Percentiles rank a stretch among this genome's conserved stretches.
Evolutionary conservation across 495 filamentous ascomycete genomes (phyloP).

Genomic region (Pseudomonodictys pantanalensis): DNA sequence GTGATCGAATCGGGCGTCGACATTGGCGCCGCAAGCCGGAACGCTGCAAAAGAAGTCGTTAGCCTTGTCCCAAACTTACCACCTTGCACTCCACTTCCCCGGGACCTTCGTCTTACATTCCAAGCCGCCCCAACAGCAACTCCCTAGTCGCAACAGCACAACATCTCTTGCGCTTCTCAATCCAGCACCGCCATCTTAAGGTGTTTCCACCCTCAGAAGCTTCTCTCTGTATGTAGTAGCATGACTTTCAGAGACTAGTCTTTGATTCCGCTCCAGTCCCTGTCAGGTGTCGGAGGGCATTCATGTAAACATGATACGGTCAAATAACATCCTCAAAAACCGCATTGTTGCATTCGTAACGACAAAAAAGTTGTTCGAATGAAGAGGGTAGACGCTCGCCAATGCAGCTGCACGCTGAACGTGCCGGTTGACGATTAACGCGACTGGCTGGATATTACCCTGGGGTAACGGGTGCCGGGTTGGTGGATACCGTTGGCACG

Average conservation of each 20-base stretch:
- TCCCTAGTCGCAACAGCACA: conserved; percentile 44
- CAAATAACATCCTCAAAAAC: conserved; percentile 48
- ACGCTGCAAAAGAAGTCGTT: conserved; percentile 15
- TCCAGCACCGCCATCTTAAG: conserved; percentile 32
- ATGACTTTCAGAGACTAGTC: conserved; percentile 44
- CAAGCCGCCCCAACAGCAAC: conserved; percentile 9
- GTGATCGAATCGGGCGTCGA: neutral
- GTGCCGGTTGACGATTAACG: conserved; percentile 40
- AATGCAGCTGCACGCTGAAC: conserved; percentile 33
- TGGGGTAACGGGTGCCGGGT: conserved; percentile 27
- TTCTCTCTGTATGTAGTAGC: conserved; percentile 61
- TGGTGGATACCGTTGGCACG: conserved; percentile 26
- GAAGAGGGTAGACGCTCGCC: conserved; percentile 38
- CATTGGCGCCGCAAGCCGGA: conserved; percentile 1
- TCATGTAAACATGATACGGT: conserved; percentile 37
- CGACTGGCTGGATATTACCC: conserved; percentile 39
- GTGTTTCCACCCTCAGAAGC: conserved; percentile 14
- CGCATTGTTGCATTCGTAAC: conserved; percentile 35
- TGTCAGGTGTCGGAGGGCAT: conserved; percentile 21
- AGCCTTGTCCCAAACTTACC: conserved; percentile 1
- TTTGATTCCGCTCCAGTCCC: conserved; percentile 40
- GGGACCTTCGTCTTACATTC: conserved; percentile 8
- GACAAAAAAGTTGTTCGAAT: conserved; percentile 14
- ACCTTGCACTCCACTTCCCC: conserved; percentile 2
- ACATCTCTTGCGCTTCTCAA: conserved; percentile 42